Base-by-base conservation (phyloP, 371 early-diverging fungal genomes). In the Furculomyces boomerangus region DNA sequence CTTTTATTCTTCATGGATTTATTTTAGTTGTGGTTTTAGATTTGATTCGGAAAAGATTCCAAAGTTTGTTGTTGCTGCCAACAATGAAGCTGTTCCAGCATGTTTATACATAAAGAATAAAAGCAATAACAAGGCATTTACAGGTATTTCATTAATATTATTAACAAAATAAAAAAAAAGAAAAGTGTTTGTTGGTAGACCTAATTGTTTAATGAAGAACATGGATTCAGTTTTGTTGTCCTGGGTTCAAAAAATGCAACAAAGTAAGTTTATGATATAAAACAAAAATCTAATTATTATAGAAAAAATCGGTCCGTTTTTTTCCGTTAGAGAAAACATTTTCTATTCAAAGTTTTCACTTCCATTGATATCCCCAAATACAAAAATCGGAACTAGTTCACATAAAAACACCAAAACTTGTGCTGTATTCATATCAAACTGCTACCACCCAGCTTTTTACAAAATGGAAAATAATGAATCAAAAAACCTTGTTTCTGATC, bases 241-340 rank as follows among this genome's bases (percentile, higher is more conserved):
- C 5, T 51, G 52, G 52, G 31, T 51, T 35, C 30, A 51, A 51
- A 51, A 51, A 51, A 51, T 51, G 52, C 31, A 51, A 51, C 32
- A 30, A 18, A 30, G 52, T 51, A 51, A 51, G 37, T 32, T 51
- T 32, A 32, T 31, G 27, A 13, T 30, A 30, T n/a, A 30, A 3
- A 26, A 26, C 30, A 22, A 28, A 26, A n/a, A n/a, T n/a, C n/a
- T n/a, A n/a, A n/a, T n/a, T 51, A 30, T 51, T 18, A 32, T 32
- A 51, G 52, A 26, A 32, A 51, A 35, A 35, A 28, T 51, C 30
- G 52, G 52, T 20, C 52, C 52, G 3, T 32, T 51, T 32, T 35
- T 32, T 30, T 30, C 52, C 13, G 52, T 39, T 25, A 3, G 52
- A 7, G 32, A 51, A 32, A 51, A 51, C 24, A 32, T 51, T 26